Evolutionary conservation across 1,284 basidiomycete species (phyloP).

Genomic region (Wallemia ichthyophaga): DNA sequence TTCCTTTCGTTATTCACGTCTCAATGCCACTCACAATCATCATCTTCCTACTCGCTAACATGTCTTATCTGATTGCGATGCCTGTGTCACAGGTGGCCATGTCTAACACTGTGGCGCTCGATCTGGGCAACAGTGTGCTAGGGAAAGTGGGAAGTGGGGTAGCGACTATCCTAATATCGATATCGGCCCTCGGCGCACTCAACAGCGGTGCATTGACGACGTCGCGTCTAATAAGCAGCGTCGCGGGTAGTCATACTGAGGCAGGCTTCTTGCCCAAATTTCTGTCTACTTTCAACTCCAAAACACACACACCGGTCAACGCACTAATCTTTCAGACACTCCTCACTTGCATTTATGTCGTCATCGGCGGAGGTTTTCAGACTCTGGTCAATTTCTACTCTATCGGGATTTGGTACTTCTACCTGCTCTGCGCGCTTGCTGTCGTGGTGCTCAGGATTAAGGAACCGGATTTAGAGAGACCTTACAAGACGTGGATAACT

Average conservation of each 20-base stretch:
- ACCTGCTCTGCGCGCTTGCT: neutral
- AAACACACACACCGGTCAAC: neutral
- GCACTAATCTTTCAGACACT: neutral
- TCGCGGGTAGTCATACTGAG: neutral
- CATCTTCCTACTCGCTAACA: conserved; percentile 11
- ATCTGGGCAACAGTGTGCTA: neutral
- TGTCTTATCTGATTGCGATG: conserved; percentile 13
- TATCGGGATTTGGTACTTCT: neutral
- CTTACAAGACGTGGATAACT: neutral
- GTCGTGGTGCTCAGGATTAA: neutral
- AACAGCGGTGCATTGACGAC: neutral
- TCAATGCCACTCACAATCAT: conserved; percentile 10
- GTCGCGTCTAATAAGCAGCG: neutral
- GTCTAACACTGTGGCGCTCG: conserved; percentile 11
- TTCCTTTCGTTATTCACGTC: conserved; percentile 13
- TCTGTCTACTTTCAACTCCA: neutral
- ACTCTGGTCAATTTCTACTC: neutral
- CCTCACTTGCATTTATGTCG: neutral
- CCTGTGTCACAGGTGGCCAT: conserved; percentile 10
- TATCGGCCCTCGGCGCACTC: neutral
- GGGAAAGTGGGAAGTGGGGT: neutral
- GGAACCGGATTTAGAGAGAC: neutral
- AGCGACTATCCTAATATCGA: neutral
- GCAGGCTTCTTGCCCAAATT: neutral
- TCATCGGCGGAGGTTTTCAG: neutral